Conservation (phyloP, 2,329 filamentous ascomycete species). For the Aspergillus awamori region DNA sequence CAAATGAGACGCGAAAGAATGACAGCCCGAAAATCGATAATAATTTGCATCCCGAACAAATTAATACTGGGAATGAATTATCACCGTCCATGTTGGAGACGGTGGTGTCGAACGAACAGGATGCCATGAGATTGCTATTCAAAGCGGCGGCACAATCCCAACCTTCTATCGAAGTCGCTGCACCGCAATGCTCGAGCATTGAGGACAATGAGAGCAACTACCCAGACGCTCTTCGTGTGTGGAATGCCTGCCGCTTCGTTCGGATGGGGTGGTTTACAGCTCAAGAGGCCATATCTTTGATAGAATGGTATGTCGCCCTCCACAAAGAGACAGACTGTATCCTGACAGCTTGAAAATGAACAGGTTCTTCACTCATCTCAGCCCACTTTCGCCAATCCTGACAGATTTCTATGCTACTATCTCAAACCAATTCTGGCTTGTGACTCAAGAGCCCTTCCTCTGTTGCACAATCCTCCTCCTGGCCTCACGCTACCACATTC, state of each 20-base stretch:
- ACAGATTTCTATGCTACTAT: constrained; percentile 52
- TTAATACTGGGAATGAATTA: constrained; percentile 18
- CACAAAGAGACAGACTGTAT: not conserved
- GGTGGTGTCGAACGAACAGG: constrained; percentile 55
- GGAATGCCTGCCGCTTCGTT: constrained; percentile 55
- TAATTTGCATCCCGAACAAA: not conserved
- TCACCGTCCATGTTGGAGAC: constrained; percentile 50
- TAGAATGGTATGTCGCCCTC: constrained; percentile 45
- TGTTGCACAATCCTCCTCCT: constrained; percentile 57
- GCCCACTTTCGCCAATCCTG: constrained; percentile 52
- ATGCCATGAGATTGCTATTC: constrained; percentile 54
- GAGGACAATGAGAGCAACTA: constrained; percentile 16
- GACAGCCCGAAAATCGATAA: not conserved
- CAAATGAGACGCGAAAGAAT: not conserved
- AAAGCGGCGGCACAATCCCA: constrained; percentile 48
- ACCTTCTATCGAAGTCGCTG: constrained; percentile 34
- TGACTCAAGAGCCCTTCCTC: constrained; percentile 55
- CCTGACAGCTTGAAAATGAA: not conserved
- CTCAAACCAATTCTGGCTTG: constrained; percentile 50
- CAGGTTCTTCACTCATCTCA: constrained; percentile 52
- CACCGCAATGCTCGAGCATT: not conserved
- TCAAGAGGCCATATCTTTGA: constrained; percentile 53
- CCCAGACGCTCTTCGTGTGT: constrained; percentile 41
- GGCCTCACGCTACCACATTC: constrained; percentile 52
- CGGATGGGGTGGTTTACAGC: constrained; percentile 59